phyloP scores from a whole-genome alignment of 192 early-diverging fungal genomes.

The Gonapodya prolifera region DNA sequence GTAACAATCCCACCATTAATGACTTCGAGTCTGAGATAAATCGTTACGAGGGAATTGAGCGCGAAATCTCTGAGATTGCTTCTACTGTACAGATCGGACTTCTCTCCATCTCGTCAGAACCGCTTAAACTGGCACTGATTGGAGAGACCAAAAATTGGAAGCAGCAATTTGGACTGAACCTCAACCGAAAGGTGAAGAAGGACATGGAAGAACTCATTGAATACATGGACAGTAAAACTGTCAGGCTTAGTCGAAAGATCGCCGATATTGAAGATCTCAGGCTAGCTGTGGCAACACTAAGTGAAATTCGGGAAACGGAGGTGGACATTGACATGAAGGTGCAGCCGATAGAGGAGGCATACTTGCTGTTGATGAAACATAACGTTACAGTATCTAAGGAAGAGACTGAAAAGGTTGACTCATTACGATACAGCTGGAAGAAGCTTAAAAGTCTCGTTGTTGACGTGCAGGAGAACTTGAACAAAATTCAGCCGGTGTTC shows the following conservation, averaged over 20 bases:
- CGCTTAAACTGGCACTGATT: constrained; percentile 43
- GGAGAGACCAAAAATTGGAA: constrained; percentile 58
- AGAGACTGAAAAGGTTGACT: constrained; percentile 58
- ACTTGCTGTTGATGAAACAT: constrained; percentile 44
- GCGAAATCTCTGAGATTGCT: constrained; percentile 42
- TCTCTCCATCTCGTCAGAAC: constrained; percentile 44
- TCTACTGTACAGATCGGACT: constrained; percentile 44
- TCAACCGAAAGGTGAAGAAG: constrained; percentile 48
- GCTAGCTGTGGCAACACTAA: constrained; percentile 45
- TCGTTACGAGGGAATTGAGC: constrained; percentile 42
- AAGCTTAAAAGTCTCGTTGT: constrained; percentile 48
- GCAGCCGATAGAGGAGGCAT: constrained; percentile 49
- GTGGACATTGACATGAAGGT: constrained; percentile 60
- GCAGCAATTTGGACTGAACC: constrained; percentile 49
- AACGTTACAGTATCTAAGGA: constrained; percentile 45
- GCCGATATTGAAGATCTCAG: constrained; percentile 50
- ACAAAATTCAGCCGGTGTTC: constrained; percentile 51
- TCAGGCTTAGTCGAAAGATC: constrained; percentile 42
- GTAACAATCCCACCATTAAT: constrained; percentile 37
- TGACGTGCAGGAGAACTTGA: constrained; percentile 44
- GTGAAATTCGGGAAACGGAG: constrained; percentile 45
- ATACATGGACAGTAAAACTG: constrained; percentile 51
- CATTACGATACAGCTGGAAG: constrained; percentile 53
- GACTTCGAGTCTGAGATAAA: constrained; percentile 56
- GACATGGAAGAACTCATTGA: constrained; percentile 56